Base-by-base conservation (phyloP, 2,329 filamentous ascomycete genomes). In the Didymella glomerata region DNA sequence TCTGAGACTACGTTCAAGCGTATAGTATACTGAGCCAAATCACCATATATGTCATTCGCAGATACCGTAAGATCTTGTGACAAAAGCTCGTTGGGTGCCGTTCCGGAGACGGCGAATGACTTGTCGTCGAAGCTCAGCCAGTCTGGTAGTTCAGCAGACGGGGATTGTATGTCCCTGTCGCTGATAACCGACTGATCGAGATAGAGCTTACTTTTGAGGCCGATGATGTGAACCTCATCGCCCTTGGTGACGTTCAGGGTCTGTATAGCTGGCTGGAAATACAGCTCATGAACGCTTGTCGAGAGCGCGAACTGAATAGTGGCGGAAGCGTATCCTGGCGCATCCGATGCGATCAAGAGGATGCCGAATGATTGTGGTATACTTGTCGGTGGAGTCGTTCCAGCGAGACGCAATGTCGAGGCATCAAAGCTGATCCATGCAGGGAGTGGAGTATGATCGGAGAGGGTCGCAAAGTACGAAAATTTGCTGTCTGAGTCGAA, bases 351-450 rank as follows among this genome's bases (percentile, higher is more conserved):
- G 49, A 95, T 86, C 7, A 96, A 80, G 60, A 86, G 83, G 57
- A 97, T 84, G 20, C 84, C 83, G 68, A 93, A 95, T 0, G 80
- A 84, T 70, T 96, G 89, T 3, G 92, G 89, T 8, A 87, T 57
- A 30, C 88, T 85, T 57, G 85, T 84, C 46, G 87, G 79, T 1
- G 92, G 92, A 2, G 89, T 90, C 32, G 78, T 85, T 24, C 93
- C 93, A 1, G 84, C 85, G 68, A 96, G 96, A 0, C 82, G 83
- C 38, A 96, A 78, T 0, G 77, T 81, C 2, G 73, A 73, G 1
- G 84, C 72, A 66, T 95, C 85, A 69, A 97, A 97, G n/a, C 80
- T 79, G 44, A 96, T 80, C 93, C 93, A 97, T 0, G 92, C 88
- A 20, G 93, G 93, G 34, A 97, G 79, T 34, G 93, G 92, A n/a